Evolutionary conservation across 2,329 filamentous ascomycete genomes (phyloP).

Genomic region (Fusarium torreyae): DNA sequence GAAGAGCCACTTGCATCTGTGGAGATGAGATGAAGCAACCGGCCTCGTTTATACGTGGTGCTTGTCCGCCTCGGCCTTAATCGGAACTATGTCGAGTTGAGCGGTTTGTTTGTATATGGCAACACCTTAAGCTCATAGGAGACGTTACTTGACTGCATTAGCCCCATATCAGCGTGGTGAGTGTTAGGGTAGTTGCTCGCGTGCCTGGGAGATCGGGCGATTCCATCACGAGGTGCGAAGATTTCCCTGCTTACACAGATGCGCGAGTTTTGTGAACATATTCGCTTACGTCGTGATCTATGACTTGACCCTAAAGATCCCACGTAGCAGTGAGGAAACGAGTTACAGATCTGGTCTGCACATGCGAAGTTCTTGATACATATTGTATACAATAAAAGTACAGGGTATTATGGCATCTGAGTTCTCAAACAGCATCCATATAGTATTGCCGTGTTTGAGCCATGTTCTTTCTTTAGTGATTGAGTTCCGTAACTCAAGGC

Average conservation of each 20-base stretch:
- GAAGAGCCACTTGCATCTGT: conserved; percentile 20
- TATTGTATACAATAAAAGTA: conserved; percentile 41
- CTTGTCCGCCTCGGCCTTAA: conserved; percentile 22
- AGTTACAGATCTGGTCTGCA: neutral
- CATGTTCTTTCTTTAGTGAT: neutral
- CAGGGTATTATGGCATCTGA: conserved; percentile 31
- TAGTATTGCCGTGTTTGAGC: neutral
- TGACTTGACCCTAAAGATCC: neutral
- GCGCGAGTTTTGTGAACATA: neutral
- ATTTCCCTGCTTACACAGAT: conserved; percentile 7
- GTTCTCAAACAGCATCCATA: neutral
- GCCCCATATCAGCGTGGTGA: conserved; percentile 8
- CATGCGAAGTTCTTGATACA: conserved; percentile 12
- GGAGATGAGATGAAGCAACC: conserved; percentile 26
- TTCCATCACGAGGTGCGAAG: conserved; percentile 28
- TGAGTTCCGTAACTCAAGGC: conserved; percentile 21
- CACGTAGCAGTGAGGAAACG: neutral
- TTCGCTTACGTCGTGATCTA: conserved; percentile 1
- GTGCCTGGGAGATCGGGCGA: conserved; percentile 29
- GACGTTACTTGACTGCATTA: conserved; percentile 26
- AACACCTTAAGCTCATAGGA: conserved; percentile 20
- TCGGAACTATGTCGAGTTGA: conserved; percentile 33
- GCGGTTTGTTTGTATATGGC: conserved; percentile 37
- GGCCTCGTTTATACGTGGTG: conserved; percentile 35
- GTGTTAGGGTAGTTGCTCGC: conserved; percentile 3